phyloP scores from a whole-genome alignment of 805 yeast species.

The Teunomyces aglyptinius region DNA sequence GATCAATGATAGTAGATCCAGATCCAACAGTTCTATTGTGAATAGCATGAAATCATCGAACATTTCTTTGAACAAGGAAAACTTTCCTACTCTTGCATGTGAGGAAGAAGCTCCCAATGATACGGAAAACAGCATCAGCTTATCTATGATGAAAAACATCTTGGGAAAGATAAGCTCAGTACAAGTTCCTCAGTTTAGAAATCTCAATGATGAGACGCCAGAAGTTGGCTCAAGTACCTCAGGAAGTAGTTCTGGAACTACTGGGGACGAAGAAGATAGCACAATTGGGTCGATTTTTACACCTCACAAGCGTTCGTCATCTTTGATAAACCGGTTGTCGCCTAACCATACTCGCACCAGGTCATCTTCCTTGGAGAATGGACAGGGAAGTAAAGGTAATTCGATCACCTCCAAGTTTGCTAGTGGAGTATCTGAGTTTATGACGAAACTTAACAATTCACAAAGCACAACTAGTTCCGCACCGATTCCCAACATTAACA shows the following conservation, averaged over 20 bases:
- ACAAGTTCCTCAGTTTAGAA: constrained; percentile 22
- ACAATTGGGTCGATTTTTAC: constrained; percentile 3
- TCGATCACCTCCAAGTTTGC: constrained; percentile 39
- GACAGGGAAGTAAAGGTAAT: constrained; percentile 21
- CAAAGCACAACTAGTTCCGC: neutral
- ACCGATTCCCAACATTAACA: neutral
- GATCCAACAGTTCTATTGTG: constrained; percentile 32
- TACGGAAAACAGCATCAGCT: constrained; percentile 19
- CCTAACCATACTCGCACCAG: constrained; percentile 38
- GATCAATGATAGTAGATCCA: constrained; percentile 31
- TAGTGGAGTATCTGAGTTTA: constrained; percentile 42
- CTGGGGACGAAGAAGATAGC: constrained; percentile 8
- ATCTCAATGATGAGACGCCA: constrained; percentile 12
- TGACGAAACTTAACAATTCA: constrained; percentile 37
- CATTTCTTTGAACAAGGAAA: constrained; percentile 18
- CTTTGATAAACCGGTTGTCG: constrained; percentile 31
- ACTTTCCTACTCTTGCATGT: constrained; percentile 22
- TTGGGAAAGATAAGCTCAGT: constrained; percentile 35
- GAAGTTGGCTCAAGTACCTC: constrained; percentile 1
- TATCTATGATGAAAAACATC: constrained; percentile 33
- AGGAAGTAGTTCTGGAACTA: neutral
- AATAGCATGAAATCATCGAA: constrained; percentile 18
- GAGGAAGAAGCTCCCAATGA: constrained; percentile 15
- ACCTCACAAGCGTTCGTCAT: constrained; percentile 13
- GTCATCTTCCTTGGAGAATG: constrained; percentile 35